A percentile compares a stretch with the other conserved stretches of the same genome.
Evolutionary conservation across 106 monocot genomes (phyloP).

Genomic region (Posidonia australis): DNA sequence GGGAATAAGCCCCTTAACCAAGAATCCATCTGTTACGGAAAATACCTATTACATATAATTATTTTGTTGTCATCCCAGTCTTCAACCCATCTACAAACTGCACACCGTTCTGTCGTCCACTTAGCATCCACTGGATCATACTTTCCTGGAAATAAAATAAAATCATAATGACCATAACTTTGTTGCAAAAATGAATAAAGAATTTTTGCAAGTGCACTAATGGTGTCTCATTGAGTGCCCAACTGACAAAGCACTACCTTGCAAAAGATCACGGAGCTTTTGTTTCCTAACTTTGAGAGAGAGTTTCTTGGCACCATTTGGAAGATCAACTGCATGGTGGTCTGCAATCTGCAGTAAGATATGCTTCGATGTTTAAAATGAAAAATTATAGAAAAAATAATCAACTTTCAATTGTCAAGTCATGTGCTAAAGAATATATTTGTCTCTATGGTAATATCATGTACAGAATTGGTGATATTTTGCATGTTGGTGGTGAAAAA

Average conservation of each 20-base stretch:
- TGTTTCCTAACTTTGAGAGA: constrained; percentile 49
- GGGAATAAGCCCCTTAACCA: too few species aligned
- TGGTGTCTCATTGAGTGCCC: neutral
- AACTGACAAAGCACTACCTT: constrained; percentile 33
- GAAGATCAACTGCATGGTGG: constrained; percentile 21
- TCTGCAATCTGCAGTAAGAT: constrained; percentile 41
- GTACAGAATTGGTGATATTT: too few species aligned
- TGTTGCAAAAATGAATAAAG: too few species aligned
- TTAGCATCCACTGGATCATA: constrained; percentile 78
- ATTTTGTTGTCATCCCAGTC: constrained; percentile 99
- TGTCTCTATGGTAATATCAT: too few species aligned
- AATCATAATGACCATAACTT: neutral
- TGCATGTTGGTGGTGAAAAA: neutral
- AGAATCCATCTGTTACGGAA: neutral
- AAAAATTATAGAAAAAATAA: neutral
- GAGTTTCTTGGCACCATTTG: constrained; percentile 34
- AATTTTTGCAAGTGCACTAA: constrained; percentile 2
- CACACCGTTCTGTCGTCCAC: constrained; percentile 98
- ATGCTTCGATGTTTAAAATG: neutral
- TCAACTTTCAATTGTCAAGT: too few species aligned
- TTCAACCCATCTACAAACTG: constrained; percentile 95
- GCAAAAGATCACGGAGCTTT: constrained; percentile 40
- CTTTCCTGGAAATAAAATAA: constrained; percentile 36
- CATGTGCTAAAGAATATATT: too few species aligned
- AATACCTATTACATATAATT: constrained; percentile 91